Conservation (phyloP, 1,284 basidiomycete species). For the Leccinum fallax region DNA sequence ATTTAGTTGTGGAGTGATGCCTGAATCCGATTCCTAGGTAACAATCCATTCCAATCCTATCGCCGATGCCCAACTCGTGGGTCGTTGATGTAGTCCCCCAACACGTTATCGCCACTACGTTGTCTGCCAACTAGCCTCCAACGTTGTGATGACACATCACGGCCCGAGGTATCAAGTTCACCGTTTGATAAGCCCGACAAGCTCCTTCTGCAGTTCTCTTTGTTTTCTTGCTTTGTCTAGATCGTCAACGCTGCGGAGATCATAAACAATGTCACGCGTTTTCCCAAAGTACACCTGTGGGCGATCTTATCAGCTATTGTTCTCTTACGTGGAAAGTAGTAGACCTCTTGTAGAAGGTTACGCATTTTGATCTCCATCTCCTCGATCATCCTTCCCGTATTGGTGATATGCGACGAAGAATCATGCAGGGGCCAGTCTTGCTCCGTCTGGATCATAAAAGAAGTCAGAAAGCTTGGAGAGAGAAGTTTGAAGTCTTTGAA, state of each 20-base stretch:
- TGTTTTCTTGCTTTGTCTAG: slow-evolving; percentile 83
- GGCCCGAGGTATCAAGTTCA: slow-evolving; percentile 35
- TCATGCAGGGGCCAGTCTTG: slow-evolving; percentile 83
- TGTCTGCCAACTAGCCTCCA: slow-evolving; percentile 1
- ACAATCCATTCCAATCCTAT: slow-evolving; percentile 96
- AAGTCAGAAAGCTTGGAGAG: slow-evolving; percentile 14
- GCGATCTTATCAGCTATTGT: slow-evolving; percentile 9
- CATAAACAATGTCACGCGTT: slow-evolving; percentile 92
- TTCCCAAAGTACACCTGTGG: slow-evolving; percentile 94
- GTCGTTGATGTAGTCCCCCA: slow-evolving; percentile 23
- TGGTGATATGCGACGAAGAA: slow-evolving; percentile 82
- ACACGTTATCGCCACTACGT: slow-evolving; percentile 5
- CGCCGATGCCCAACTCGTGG: slow-evolving; percentile 64
- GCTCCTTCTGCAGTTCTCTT: slow-evolving; percentile 88
- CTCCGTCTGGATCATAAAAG: slow-evolving; percentile 62
- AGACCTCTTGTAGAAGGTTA: slow-evolving; percentile 86
- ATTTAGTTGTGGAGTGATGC: background rate
- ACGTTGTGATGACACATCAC: slow-evolving; percentile 11
- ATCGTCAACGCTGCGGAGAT: slow-evolving; percentile 86
- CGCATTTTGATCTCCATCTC: slow-evolving; percentile 99
- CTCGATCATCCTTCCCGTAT: slow-evolving; percentile 94
- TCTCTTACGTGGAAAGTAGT: slow-evolving; percentile 18
- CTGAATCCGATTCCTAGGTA: slow-evolving; percentile 50
- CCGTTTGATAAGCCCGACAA: slow-evolving; percentile 87
- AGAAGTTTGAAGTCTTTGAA: slow-evolving; percentile 8